These are phyloP conservation scores for Penicillium sp. DNA, from an alignment of 2,329 filamentous ascomycete genomes.

Conservation along the genomic window DNA sequence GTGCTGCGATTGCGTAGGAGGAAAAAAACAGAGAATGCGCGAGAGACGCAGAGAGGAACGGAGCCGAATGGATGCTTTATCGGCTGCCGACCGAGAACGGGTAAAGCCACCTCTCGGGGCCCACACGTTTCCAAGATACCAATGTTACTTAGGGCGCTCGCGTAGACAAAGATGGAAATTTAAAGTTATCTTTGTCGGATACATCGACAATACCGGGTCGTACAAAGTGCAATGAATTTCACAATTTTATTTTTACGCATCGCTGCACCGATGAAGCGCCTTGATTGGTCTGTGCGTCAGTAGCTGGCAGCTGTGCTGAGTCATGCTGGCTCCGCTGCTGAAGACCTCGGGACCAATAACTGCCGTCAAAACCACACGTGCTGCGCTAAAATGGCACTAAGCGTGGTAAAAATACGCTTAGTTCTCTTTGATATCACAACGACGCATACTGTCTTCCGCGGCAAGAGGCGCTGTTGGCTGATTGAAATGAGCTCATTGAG, in stretches of 20 bases:
- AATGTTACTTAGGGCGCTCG: neutral
- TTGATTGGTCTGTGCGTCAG: neutral
- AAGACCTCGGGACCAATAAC: conserved; percentile 2
- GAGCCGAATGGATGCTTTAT: conserved; percentile 11
- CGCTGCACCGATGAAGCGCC: neutral
- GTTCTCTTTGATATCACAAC: neutral
- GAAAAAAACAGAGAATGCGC: conserved; percentile 2
- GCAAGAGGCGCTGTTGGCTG: neutral
- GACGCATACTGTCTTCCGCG: neutral
- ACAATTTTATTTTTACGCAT: neutral
- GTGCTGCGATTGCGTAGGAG: conserved; percentile 4
- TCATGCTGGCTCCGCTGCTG: neutral
- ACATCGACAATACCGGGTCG: neutral
- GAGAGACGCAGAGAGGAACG: neutral
- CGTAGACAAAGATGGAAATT: neutral
- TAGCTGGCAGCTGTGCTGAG: neutral
- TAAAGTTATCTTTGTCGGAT: neutral
- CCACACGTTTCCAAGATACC: neutral
- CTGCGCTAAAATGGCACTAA: neutral
- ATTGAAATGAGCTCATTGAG: neutral
- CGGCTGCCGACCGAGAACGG: conserved; percentile 16
- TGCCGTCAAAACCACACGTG: conserved; percentile 10
- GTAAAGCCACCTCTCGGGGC: conserved; percentile 1
- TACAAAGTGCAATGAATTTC: neutral
- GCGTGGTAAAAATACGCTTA: neutral